These are phyloP conservation scores for Onygenales sp. DNA, from an alignment of 2,329 filamentous ascomycete species.

Conservation along the genomic window DNA sequence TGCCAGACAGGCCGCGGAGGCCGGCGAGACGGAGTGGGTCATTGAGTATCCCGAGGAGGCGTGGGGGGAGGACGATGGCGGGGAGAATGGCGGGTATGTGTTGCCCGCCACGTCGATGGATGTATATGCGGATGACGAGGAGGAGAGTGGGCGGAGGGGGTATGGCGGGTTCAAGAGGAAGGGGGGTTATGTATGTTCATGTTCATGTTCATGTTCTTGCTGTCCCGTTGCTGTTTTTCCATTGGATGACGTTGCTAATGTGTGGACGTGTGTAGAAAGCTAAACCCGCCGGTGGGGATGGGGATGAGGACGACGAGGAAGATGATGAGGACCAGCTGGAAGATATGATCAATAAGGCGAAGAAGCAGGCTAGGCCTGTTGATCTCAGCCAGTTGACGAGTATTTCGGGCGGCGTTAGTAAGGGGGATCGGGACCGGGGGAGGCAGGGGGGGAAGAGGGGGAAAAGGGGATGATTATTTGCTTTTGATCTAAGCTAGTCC, in stretches of 20 bases:
- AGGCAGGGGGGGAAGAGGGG: conserved; percentile 11
- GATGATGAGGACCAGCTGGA: conserved; percentile 10
- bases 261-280: not conserved
- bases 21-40: conserved; percentile 37
- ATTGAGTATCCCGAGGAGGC: conserved; percentile 23
- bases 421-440: conserved; percentile 2
- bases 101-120: not conserved
- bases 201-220: not conserved
- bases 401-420: conserved; percentile 4
- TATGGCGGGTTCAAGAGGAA: conserved; percentile 33
- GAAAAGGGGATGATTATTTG: not conserved
- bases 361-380: not conserved
- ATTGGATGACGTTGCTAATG: not conserved
- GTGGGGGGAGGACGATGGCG: not conserved
- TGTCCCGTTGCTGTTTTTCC: not conserved
- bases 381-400: conserved; percentile 4
- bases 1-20: conserved; percentile 31
- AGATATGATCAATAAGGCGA: conserved; percentile 13
- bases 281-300: not conserved
- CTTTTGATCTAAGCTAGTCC: too few species aligned
- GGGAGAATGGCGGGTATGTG: conserved; percentile 7
- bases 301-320: conserved; percentile 7
- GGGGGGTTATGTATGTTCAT: conserved; percentile 14
- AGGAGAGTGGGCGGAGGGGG: conserved; percentile 23
- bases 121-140: conserved; percentile 15